Percentiles rank a stretch among this genome's conserved stretches.
Evolutionary conservation across 345 rosid species (phyloP).

Genomic region (Salix dunnii): DNA sequence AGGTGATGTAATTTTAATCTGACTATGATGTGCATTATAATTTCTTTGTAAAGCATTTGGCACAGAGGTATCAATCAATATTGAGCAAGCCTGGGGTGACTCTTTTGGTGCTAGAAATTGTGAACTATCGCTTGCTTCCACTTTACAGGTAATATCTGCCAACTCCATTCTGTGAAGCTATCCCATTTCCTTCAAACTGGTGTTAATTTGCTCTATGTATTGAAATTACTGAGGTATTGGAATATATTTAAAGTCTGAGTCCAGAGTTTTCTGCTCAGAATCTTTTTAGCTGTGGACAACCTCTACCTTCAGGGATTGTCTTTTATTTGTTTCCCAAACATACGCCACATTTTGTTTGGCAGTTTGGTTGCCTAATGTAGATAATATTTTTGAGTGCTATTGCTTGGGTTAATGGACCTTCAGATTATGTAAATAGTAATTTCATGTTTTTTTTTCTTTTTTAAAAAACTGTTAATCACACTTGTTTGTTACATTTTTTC

Average conservation of each 20-base stretch:
- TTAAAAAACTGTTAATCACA: slow-evolving; percentile 9
- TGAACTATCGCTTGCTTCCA: slow-evolving; percentile 91
- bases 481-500: slow-evolving; percentile 6
- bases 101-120: slow-evolving; percentile 84
- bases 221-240: background rate
- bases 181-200: slow-evolving; percentile 2
- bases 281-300: background rate
- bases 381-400: background rate
- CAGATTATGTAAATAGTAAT: slow-evolving; percentile 7
- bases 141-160: slow-evolving; percentile 66
- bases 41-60: slow-evolving; percentile 59
- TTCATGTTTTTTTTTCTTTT: background rate
- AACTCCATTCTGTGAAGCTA: slow-evolving; percentile 13
- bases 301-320: background rate
- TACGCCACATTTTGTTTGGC: background rate
- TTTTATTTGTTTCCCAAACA: slow-evolving; percentile 5
- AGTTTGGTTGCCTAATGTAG: background rate
- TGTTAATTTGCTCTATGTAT: background rate
- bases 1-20: slow-evolving; percentile 5
- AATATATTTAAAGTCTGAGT: background rate
- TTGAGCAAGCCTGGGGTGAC: slow-evolving; percentile 92
- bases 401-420: background rate
- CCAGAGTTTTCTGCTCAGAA: slow-evolving; percentile 1
- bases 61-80: slow-evolving; percentile 76
- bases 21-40: slow-evolving; percentile 11